Evolutionary conservation across 2,329 filamentous ascomycete species (phyloP), one percentile per base, ranked within the genome.

Genomic region (Talaromyces sp.): DNA sequence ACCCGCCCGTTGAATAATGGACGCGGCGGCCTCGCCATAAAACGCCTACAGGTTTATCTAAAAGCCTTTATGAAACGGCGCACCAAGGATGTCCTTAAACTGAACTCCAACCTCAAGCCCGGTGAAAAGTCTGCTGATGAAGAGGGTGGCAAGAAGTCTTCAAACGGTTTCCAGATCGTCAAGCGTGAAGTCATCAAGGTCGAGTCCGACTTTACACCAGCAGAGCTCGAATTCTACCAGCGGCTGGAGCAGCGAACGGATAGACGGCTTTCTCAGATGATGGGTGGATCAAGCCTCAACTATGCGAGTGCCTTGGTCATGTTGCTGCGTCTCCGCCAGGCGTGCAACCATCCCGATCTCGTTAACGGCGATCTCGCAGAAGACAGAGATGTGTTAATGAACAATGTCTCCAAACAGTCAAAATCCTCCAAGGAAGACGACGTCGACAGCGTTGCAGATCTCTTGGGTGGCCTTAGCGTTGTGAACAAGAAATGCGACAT

Each of bases 61-160:
- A 89, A 90, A 59, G 93, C 92, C 60, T 96, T 96, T 78, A 99
- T 99, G 95, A 96, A 98, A 80, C 88, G 95, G n/a, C 87, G 95
- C 49, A 98, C 93, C 9, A 99, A 99, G 76, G 92, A 96, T 25
- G 91, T 99, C n/a, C 79, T 99, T 63, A 96, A 95, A 76, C 84
- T 92, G 68, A 91, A 91, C 11, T 91, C 91, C 11, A 91, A 91
- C 0, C 79, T 96, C 19, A 90, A 90, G 63, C 88, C 90, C 28
- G 90, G 90, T 42, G 87, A 89, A 28, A 49, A 32, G 75, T 73
- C 39, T 61, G 75, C 75, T 0, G 75, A 76, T 4, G 80, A 84
- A 55, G 80, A 82, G 4, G 85, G 84, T 15, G 78, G 79, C 56
- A 73, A 76, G 64, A 76, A 77, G 61, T 76, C 79, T 7, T 84